phyloP scores from a whole-genome alignment of 441 rosid genomes.

The Euphorbia corollata region DNA sequence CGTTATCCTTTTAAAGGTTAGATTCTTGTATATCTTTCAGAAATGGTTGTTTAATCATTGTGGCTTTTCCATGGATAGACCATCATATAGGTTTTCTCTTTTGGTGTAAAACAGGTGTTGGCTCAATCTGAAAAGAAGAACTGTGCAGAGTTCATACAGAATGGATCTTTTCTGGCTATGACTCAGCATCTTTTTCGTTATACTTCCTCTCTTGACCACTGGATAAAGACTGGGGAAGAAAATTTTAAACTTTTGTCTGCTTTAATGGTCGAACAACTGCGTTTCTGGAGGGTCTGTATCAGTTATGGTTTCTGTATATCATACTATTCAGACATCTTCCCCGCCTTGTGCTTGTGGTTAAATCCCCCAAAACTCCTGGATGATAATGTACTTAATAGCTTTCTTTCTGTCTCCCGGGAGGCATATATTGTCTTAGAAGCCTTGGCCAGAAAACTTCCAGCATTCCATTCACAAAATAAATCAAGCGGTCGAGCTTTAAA shows the following conservation, averaged over 20 bases:
- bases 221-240: slow-evolving; percentile 67
- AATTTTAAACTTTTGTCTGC: slow-evolving; percentile 57
- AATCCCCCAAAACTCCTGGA: slow-evolving; percentile 61
- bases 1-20: slow-evolving; percentile 65
- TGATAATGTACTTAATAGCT: slow-evolving; percentile 47
- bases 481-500: slow-evolving; percentile 21
- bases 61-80: slow-evolving; percentile 4
- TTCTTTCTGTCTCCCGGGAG: slow-evolving; percentile 59
- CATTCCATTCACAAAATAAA: slow-evolving; percentile 38
- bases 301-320: slow-evolving; percentile 58
- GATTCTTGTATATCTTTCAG: slow-evolving; percentile 12
- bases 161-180: slow-evolving; percentile 47
- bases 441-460: slow-evolving; percentile 65
- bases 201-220: slow-evolving; percentile 55
- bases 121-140: slow-evolving; percentile 54
- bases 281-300: slow-evolving; percentile 73
- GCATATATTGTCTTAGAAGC: slow-evolving; percentile 70
- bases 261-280: slow-evolving; percentile 79
- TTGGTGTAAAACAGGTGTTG: slow-evolving; percentile 47
- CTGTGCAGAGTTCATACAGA: slow-evolving; percentile 48
- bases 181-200: slow-evolving; percentile 66
- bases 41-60: not conserved
- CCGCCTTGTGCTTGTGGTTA: slow-evolving; percentile 80
- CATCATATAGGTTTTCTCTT: slow-evolving; percentile 12
- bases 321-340: slow-evolving; percentile 63